phyloP scores from a whole-genome alignment of 129 eudicot genomes.

The Escallonia rubra region DNA sequence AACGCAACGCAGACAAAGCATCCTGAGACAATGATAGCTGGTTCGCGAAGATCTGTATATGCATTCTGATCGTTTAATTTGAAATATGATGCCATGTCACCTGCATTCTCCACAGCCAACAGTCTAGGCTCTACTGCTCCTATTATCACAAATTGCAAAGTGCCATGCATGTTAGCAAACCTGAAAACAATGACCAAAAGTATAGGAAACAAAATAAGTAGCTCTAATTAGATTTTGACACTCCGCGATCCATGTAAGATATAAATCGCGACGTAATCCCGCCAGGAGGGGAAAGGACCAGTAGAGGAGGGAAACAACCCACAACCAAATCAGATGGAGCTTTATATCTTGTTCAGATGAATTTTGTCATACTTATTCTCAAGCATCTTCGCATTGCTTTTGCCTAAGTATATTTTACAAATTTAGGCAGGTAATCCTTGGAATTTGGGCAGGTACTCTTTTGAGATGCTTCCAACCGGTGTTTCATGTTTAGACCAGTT shows the following conservation, averaged over 20 bases:
- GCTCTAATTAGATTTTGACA: not conserved
- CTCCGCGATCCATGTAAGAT: not conserved
- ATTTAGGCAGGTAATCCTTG: too few relatives aligned
- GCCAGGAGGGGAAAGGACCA: not conserved
- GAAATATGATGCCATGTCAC: constrained; percentile 27
- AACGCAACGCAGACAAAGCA: constrained; percentile 57
- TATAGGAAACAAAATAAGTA: too few relatives aligned
- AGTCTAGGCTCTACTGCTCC: not conserved
- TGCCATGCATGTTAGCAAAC: not conserved
- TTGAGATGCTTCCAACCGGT: too few relatives aligned
- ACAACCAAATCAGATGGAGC: too few relatives aligned
- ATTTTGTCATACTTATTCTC: too few relatives aligned
- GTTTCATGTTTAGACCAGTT: too few relatives aligned
- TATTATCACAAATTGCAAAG: not conserved
- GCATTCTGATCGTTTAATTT: constrained; percentile 15
- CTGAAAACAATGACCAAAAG: not conserved
- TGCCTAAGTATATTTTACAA: too few relatives aligned
- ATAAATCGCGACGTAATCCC: too few relatives aligned
- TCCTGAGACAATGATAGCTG: constrained; percentile 55
- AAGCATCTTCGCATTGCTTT: too few relatives aligned
- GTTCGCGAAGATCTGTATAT: constrained; percentile 36
- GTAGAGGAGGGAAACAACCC: too few relatives aligned
- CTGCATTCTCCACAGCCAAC: constrained; percentile 33
- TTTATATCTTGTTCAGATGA: too few relatives aligned
- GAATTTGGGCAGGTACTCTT: too few relatives aligned